Conservation (phyloP, 495 filamentous ascomycete species). For the Talaromyces nanjingensis region DNA sequence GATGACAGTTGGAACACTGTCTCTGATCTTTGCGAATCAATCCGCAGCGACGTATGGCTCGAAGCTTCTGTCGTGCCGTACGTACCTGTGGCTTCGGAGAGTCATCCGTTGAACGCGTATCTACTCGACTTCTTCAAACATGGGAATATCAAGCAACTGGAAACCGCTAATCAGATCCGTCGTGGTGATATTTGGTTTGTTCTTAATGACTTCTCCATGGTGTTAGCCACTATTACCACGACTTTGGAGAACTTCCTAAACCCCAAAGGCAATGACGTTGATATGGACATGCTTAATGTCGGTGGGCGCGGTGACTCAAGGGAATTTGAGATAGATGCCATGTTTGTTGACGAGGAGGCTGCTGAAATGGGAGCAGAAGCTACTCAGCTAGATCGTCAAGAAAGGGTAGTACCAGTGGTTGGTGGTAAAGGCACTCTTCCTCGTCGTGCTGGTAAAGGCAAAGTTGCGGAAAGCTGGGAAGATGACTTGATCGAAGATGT, state of each 20-base stretch:
- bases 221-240: conserved; percentile 58
- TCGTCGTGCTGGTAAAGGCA: neutral
- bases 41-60: conserved; percentile 60
- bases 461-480: conserved; percentile 17
- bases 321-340: conserved; percentile 12
- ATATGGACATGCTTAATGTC: conserved; percentile 13
- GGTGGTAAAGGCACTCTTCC: neutral
- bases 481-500: conserved; percentile 7
- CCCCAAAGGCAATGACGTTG: conserved; percentile 8
- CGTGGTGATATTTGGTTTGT: conserved; percentile 59
- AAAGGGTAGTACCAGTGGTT: neutral
- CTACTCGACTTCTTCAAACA: conserved; percentile 71
- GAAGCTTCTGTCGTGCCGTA: conserved; percentile 66
- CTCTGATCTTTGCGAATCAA: conserved; percentile 53
- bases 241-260: conserved; percentile 38
- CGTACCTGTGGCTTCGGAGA: conserved; percentile 47
- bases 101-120: conserved; percentile 58
- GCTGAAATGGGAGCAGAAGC: neutral
- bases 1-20: conserved; percentile 54
- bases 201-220: conserved; percentile 63
- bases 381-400: neutral
- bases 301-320: conserved; percentile 10
- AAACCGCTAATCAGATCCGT: conserved; percentile 53
- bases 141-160: conserved; percentile 49
- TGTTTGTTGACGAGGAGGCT: neutral